Base-by-base conservation (phyloP, 164 flowering plant genomes). In the grape (Vitis vinifera) region DNA sequence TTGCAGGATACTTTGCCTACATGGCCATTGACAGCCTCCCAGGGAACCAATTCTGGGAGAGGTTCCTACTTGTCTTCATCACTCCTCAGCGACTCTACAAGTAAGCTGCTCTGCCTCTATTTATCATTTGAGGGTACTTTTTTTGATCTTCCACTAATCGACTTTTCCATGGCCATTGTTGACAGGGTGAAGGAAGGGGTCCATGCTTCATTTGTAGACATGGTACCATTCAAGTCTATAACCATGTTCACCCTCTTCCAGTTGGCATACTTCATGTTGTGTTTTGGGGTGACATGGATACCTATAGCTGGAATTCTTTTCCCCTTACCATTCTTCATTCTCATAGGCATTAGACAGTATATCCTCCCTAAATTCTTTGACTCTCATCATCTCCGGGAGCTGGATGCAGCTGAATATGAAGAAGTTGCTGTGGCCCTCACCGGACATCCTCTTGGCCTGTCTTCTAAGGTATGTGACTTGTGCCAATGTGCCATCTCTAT, bases 21-120 rank as follows among this genome's bases (percentile, higher is more conserved):
- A 84, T 84, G 87, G 82, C 87, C 51, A 82, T 84, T 52, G 87
- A 84, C 65, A 84, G 85, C 72, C 84, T 84, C 8, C 87, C 84
- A 5, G 85, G 87, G 12, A 84, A 84, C 72, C 87, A 84, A 16
- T 82, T 84, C 68, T 84, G 83, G 83, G 85, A 84, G 73, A 78
- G 87, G 49, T 58, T 80, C 10, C 68, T 75, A 15, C 84, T 84
- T 63, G 81, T 84, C 68, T 78, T 84, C 63, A 65, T 82, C 29
- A 56, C 80, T 0, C 81, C 85, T 9, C 47, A 79, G 16, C 66
- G 85, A 62, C 77, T 76, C 0, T 81, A 73, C 77, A 84, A 77
- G 85, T 81, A 73, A 81, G 81, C 44, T 37, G 44, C 44, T 3
- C 44, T 37, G 44, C 44, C 7, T 37, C 44, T 37, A 37, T 37